These are phyloP conservation scores for Phytophthora sansomeana DNA, from an alignment of 352 stramenopile species.

Conservation along the genomic window DNA sequence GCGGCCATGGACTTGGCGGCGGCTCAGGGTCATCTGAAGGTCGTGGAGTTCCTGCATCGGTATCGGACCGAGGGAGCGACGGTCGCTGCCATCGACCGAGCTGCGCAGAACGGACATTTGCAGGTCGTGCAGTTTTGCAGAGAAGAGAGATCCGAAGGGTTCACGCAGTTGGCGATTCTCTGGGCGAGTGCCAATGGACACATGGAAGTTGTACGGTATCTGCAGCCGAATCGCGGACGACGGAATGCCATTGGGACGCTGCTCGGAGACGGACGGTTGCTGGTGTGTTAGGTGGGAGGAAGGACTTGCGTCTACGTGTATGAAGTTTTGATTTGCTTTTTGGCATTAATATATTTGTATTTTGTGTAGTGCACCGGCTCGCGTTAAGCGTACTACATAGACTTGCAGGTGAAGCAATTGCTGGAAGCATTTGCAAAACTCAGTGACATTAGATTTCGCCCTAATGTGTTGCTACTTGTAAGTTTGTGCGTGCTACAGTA, in stretches of 20 bases:
- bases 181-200: conserved; percentile 45
- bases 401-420: too few species aligned
- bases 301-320: too few species aligned
- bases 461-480: too few species aligned
- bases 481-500: too few species aligned
- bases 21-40: conserved; percentile 33
- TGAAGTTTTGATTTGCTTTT: too few species aligned
- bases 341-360: too few species aligned
- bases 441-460: too few species aligned
- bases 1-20: conserved; percentile 46
- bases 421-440: too few species aligned
- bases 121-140: conserved; percentile 42
- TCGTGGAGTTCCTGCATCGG: conserved; percentile 50
- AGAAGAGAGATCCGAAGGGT: conserved; percentile 31
- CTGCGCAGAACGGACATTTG: conserved; percentile 47
- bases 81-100: conserved; percentile 49
- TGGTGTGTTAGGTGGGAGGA: conserved; percentile 21
- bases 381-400: too few species aligned
- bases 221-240: conserved; percentile 21
- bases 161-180: conserved; percentile 38
- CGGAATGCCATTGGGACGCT: conserved; percentile 17
- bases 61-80: conserved; percentile 42
- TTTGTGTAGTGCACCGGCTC: too few species aligned
- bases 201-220: conserved; percentile 31
- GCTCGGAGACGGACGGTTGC: conserved; percentile 21